Evolutionary conservation across 2,329 filamentous ascomycete genomes (phyloP).

Genomic region (Cercospora janseana): DNA sequence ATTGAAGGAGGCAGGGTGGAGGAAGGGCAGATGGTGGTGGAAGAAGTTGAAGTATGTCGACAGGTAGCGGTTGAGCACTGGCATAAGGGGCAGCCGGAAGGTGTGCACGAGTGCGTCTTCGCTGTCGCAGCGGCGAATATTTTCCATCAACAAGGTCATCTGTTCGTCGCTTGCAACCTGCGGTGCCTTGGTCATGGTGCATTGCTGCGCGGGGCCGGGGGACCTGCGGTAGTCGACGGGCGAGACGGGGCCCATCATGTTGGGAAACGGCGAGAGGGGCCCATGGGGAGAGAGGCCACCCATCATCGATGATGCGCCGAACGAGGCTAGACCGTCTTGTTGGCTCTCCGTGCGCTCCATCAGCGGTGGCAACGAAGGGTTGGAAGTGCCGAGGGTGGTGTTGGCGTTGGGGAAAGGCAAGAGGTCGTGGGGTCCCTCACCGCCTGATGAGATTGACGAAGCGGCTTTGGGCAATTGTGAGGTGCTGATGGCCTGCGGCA

Average conservation of each 20-base stretch:
- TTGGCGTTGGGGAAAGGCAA: constrained; percentile 48
- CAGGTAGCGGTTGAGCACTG: constrained; percentile 84
- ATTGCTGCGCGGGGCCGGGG: constrained; percentile 64
- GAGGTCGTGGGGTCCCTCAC: constrained; percentile 44
- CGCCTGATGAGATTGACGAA: constrained; percentile 59
- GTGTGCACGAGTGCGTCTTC: constrained; percentile 82
- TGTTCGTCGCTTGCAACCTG: constrained; percentile 83
- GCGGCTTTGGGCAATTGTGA: constrained; percentile 67
- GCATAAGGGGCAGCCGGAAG: constrained; percentile 79
- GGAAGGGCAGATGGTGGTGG: constrained; percentile 92
- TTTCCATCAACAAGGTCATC: constrained; percentile 78
- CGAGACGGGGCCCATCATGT: constrained; percentile 65
- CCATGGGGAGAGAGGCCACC: constrained; percentile 69
- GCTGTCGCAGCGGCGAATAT: constrained; percentile 75
- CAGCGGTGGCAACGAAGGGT: constrained; percentile 61
- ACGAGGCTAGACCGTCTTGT: constrained; percentile 41
- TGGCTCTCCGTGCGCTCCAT: constrained; percentile 55
- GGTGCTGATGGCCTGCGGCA: constrained; percentile 61
- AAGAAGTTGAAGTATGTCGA: constrained; percentile 96
- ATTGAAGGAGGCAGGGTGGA: constrained; percentile 88
- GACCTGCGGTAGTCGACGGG: constrained; percentile 69
- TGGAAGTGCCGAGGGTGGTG: constrained; percentile 25
- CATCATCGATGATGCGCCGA: constrained; percentile 68
- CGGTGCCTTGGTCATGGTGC: constrained; percentile 68
- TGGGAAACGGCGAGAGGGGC: constrained; percentile 69